Base-by-base conservation (phyloP, 164 flowering plant species). In the Stephania yunnanensis region DNA sequence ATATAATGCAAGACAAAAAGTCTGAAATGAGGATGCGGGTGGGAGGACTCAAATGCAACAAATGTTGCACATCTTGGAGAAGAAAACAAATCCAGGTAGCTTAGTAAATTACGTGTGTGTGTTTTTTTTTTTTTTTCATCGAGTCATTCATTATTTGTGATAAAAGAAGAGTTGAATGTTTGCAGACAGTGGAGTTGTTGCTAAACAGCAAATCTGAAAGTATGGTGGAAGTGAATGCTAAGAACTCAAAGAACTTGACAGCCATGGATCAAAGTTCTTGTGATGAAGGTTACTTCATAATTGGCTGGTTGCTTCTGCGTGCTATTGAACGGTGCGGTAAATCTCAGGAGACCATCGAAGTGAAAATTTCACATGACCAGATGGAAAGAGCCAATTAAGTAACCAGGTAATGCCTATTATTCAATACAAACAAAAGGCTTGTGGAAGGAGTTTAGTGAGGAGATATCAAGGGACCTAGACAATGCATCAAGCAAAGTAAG, bases 401-500 rank as follows among this genome's bases (percentile, higher is more conserved):
- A 6, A 13, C 64, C 64, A 13, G 22, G n/a, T 15, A 15, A 6
- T 8, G 4, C 25, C 0, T 25, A 25, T 25, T 22, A 17, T 58
- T 22, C 64, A 17, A 17, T 13, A 58, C 64, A n/a, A 4, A 22
- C 64, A 58, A 58, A 58, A 58, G 6, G n/a, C 4, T 13, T 58
- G 7, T 58, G 64, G 64, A 58, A 19, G 22, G 0, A 58, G 17
- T n/a, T n/a, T n/a, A n/a, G n/a, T n/a, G n/a, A n/a, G n/a, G n/a
- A n/a, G n/a, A n/a, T n/a, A n/a, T n/a, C n/a, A 5, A 63, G 50
- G 25, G 78, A 70, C 19, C 25, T 70, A 20, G 73, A 70, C 13
- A 10, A 76, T n/a, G 63, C 73, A 6, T 9, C 74, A 46, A 64
- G 74, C 8, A 74, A 71, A 29, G 65, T 70, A 29, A 55, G 71